Evolutionary conservation across 1,284 basidiomycete genomes (phyloP).

Genomic region (Mrakiaceae sp.): DNA sequence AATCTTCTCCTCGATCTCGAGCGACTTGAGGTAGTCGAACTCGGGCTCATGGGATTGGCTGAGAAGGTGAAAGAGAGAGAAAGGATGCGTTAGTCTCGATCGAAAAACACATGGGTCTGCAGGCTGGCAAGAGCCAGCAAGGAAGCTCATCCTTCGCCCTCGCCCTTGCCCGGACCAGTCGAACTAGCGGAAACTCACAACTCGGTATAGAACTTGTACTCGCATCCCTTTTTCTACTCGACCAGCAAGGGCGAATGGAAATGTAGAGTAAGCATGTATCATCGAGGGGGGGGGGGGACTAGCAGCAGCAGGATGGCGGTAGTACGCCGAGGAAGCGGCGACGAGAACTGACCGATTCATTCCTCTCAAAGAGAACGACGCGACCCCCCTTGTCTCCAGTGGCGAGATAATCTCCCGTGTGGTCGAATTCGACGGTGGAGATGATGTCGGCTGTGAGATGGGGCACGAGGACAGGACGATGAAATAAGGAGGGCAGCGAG

Average conservation of each 20-base stretch:
- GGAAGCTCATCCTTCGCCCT: not conserved
- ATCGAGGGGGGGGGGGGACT: too few relatives aligned
- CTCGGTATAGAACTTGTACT: conserved; percentile 99
- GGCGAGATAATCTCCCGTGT: conserved; percentile 97
- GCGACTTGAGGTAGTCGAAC: conserved; percentile 98
- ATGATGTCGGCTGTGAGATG: conserved; percentile 77
- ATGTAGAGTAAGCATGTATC: not conserved
- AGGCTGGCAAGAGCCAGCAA: not conserved
- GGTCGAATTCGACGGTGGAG: conserved; percentile 98
- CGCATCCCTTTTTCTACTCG: conserved; percentile 92
- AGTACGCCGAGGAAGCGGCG: not conserved
- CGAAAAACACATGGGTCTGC: not conserved
- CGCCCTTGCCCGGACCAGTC: not conserved
- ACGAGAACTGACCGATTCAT: conserved; percentile 44
- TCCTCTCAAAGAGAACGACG: conserved; percentile 96
- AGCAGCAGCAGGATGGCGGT: not conserved
- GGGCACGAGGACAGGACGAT: not conserved
- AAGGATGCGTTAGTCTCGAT: not conserved
- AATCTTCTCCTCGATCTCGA: conserved; percentile 99
- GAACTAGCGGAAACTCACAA: conserved; percentile 32
- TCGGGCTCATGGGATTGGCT: conserved; percentile 95
- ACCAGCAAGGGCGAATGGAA: not conserved
- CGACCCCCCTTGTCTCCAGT: conserved; percentile 99
- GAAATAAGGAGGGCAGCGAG: not conserved
- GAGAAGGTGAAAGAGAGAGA: not conserved